These are phyloP conservation scores for Candida sojae DNA, from an alignment of 1,139 yeast genomes.

Conservation along the genomic window DNA sequence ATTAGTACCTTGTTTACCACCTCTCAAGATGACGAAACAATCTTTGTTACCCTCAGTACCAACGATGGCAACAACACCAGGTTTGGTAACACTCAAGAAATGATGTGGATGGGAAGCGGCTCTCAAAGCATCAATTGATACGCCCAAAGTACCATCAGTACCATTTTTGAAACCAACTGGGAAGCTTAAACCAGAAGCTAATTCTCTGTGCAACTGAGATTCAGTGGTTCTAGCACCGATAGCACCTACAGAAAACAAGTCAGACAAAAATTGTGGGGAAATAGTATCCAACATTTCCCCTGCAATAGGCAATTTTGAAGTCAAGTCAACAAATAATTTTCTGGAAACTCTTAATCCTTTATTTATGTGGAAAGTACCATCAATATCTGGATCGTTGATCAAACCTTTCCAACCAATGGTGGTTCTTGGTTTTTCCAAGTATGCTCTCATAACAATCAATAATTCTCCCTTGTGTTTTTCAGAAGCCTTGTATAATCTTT, in stretches of 20 bases:
- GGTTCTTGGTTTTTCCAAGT: slow-evolving; percentile 97
- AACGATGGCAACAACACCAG: slow-evolving; percentile 94
- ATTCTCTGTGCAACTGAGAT: slow-evolving; percentile 95
- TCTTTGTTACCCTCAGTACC: slow-evolving; percentile 92
- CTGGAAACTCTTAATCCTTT: slow-evolving; percentile 90
- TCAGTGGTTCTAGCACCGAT: slow-evolving; percentile 99
- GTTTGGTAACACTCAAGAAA: slow-evolving; percentile 95
- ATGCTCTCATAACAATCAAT: slow-evolving; percentile 92
- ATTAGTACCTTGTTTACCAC: slow-evolving; percentile 93
- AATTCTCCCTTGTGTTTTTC: slow-evolving; percentile 74
- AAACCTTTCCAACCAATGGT: slow-evolving; percentile 99
- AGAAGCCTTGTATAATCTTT: slow-evolving; percentile 62
- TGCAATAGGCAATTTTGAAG: slow-evolving; percentile 84
- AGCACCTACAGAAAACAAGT: slow-evolving; percentile 91
- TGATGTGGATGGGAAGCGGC: slow-evolving; percentile 94
- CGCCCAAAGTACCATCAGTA: slow-evolving; percentile 92
- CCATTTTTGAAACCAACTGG: slow-evolving; percentile 99
- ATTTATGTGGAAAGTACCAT: slow-evolving; percentile 90
- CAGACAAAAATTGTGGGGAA: slow-evolving; percentile 95
- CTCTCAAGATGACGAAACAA: slow-evolving; percentile 89
- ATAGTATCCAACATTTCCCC: slow-evolving; percentile 98
- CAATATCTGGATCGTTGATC: slow-evolving; percentile 94
- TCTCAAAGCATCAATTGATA: slow-evolving; percentile 90
- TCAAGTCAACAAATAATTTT: slow-evolving; percentile 80
- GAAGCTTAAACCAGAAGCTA: slow-evolving; percentile 95